These are phyloP conservation scores for Setaria viridis DNA, from an alignment of 202 grass and related monocot species.

Conservation along the genomic window DNA sequence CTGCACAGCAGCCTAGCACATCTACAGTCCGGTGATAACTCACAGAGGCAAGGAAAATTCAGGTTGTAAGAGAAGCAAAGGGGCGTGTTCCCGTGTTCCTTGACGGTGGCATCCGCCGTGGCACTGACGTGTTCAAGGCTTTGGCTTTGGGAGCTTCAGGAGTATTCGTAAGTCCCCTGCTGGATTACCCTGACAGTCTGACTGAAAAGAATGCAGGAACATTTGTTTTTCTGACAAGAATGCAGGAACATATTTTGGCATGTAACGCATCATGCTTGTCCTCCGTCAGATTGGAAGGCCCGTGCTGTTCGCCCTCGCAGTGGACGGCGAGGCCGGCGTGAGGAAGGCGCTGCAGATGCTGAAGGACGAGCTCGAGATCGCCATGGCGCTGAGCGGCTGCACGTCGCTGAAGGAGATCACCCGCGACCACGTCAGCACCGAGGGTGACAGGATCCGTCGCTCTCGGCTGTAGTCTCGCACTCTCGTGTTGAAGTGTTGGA, in stretches of 20 bases:
- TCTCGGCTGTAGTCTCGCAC: constrained; percentile 46
- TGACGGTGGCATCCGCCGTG: constrained; percentile 85
- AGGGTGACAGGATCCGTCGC: constrained; percentile 52
- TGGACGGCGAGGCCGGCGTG: constrained; percentile 80
- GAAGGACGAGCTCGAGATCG: constrained; percentile 78
- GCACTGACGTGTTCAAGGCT: constrained; percentile 95
- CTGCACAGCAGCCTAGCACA: not conserved
- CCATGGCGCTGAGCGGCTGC: constrained; percentile 84
- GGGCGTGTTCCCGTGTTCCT: constrained; percentile 80
- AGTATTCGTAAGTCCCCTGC: constrained; percentile 66
- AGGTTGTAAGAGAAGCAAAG: constrained; percentile 74
- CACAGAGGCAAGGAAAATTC: constrained; percentile 2
- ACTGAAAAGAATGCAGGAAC: not conserved
- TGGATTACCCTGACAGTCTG: not conserved
- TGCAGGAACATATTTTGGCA: not conserved
- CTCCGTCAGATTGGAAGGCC: constrained; percentile 73
- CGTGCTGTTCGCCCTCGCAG: constrained; percentile 80
- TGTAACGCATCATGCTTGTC: not conserved
- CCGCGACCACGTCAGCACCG: constrained; percentile 60
- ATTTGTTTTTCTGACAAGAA: not conserved
- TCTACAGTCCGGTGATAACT: constrained; percentile 8
- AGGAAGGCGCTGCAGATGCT: constrained; percentile 78
- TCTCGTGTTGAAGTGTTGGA: not conserved
- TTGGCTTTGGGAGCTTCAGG: constrained; percentile 82
- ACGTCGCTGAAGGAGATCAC: constrained; percentile 73